Base-by-base conservation (phyloP, 1,139 yeast genomes). In the Kodamaea derodonti region DNA sequence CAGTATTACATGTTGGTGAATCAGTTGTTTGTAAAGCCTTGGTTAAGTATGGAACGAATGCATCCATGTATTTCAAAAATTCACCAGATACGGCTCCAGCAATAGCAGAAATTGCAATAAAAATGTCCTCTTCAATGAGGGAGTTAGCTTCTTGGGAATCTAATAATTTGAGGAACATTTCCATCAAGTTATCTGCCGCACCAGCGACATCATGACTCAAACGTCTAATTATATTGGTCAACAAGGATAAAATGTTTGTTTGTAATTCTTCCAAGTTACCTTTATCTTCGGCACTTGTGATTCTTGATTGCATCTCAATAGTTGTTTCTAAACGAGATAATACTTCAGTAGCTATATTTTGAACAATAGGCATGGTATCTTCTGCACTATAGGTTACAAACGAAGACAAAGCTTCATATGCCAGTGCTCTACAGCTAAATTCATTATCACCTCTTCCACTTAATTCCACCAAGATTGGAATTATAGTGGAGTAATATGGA, bases 121-220 rank as follows among this genome's bases (percentile, higher is more conserved):
- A 86, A 6, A 92, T 79, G 58, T 92, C 98, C 61, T 94, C 98
- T 60, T 92, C 97, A 40, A 90, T 84, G 43, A 84, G 69, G 3
- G 96, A 82, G 53, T 86, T 83, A 58, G 77, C 64, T 55, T 75
- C 70, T 54, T 81, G 78, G 8, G 67, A 58, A 36, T 67, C 74
- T 50, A 84, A 65, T 50, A 92, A 68, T 51, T 78, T 83, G 52
- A 90, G 65, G 52, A 90, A 81, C 58, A 88, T 67, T 28, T 78
- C 77, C 97, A 94, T 90, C 55, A 94, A 72, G 56, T 72, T 75
- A 55, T 90, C 96, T 13, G 96, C 73, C 4, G 86, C 95, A 20
- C 76, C 62, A 7, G 58, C 54, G 4, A 86, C 90, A 30, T 78
- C 80, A 24, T 61, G 54, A 40, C 84, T 87, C 39, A 85, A 78